These are phyloP conservation scores for Fremontodendron californicum DNA, from an alignment of 345 rosid species.

Conservation along the genomic window DNA sequence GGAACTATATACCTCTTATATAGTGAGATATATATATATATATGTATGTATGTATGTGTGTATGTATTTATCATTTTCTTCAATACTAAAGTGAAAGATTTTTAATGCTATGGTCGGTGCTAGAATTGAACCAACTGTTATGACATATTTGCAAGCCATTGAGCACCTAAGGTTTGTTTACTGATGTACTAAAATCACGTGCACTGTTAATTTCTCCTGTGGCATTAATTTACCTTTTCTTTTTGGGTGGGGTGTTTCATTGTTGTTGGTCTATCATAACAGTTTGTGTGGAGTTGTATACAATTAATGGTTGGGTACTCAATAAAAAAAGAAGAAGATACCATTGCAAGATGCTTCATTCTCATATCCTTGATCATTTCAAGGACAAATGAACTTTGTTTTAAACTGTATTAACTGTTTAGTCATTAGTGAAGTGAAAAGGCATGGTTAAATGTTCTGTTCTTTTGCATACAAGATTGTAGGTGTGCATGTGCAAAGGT, in stretches of 20 bases:
- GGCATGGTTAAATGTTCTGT: not conserved
- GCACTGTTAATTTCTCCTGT: not conserved
- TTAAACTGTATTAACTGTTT: not conserved
- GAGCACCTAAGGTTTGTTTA: not conserved
- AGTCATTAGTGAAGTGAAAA: not conserved
- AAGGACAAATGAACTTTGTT: not conserved
- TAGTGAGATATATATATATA: not conserved
- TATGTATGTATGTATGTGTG: too few species aligned
- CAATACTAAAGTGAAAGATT: not conserved
- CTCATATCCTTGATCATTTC: not conserved
- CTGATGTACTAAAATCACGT: not conserved
- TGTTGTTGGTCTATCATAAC: not conserved
- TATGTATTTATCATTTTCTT: not conserved
- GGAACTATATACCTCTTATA: not conserved
- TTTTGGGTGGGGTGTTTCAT: not conserved
- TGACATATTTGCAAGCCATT: not conserved
- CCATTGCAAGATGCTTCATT: not conserved
- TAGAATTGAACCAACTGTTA: not conserved
- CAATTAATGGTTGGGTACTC: not conserved
- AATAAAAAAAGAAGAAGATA: too few species aligned
- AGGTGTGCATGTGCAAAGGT: not conserved
- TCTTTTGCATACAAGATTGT: not conserved
- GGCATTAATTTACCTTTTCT: not conserved
- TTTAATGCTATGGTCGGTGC: not conserved
- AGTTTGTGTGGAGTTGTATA: not conserved